Percentiles rank a stretch among this genome's conserved stretches.
phyloP scores from a whole-genome alignment of 2,329 filamentous ascomycete genomes.

The Colletotrichum magnum region DNA sequence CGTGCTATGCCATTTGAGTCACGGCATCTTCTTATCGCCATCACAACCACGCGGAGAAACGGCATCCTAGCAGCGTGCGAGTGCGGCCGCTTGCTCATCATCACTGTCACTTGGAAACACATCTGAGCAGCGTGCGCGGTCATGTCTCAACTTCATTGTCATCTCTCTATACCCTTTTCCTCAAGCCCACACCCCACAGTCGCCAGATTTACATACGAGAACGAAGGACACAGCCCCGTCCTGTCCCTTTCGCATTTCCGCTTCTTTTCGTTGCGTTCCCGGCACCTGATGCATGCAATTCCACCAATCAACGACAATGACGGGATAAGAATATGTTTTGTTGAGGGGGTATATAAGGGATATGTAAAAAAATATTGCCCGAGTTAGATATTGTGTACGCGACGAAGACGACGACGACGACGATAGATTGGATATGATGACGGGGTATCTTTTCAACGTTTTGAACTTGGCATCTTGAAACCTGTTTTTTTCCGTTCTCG shows the following conservation, averaged over 20 bases:
- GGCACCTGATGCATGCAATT: not conserved
- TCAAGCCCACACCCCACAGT: no score
- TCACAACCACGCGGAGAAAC: not conserved
- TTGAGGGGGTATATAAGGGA: not conserved
- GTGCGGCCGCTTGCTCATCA: not conserved
- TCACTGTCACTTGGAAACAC: not conserved
- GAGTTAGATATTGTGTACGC: no score
- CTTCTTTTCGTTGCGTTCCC: not conserved
- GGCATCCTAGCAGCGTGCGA: no score
- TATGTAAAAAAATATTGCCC: not conserved
- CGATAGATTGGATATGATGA: slow-evolving; percentile 13
- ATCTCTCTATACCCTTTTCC: no score
- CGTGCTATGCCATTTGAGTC: not conserved
- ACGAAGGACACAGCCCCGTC: no score
- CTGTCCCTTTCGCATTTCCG: no score
- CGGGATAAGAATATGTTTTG: not conserved
- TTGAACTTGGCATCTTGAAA: slow-evolving; percentile 31
- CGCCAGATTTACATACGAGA: no score
- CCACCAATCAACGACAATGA: no score
- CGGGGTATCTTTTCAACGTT: slow-evolving; percentile 34
- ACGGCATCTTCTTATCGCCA: not conserved
- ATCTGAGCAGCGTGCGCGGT: no score
- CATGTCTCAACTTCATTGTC: no score
- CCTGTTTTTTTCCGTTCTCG: slow-evolving; percentile 11
- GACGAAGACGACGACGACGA: no score